These are phyloP conservation scores for Lolium multiflorum DNA, from an alignment of 176 grass and related monocot genomes.

Conservation along the genomic window DNA sequence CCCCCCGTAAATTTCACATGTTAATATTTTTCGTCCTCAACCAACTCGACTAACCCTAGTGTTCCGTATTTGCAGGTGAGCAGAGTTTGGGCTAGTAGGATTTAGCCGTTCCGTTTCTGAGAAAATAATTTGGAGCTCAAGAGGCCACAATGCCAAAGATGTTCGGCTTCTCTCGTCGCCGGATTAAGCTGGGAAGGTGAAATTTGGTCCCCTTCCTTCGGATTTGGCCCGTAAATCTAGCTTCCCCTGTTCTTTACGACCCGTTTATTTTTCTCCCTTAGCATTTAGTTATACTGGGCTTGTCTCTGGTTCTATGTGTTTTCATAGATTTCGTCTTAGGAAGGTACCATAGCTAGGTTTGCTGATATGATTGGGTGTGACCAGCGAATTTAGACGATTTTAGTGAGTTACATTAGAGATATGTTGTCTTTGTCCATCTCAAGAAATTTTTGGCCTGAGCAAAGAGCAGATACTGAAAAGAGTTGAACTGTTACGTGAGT, in stretches of 20 bases:
- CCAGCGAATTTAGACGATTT: slow-evolving; percentile 1
- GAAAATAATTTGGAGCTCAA: background rate
- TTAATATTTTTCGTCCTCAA: background rate
- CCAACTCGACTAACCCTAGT: slow-evolving; percentile 47
- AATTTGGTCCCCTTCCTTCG: slow-evolving; percentile 3
- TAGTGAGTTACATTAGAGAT: background rate
- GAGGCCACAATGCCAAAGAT: slow-evolving; percentile 84
- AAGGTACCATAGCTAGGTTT: background rate
- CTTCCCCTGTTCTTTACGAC: slow-evolving; percentile 10
- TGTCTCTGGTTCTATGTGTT: background rate
- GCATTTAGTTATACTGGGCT: background rate
- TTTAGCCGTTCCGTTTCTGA: background rate
- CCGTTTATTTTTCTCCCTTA: background rate
- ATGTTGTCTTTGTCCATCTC: background rate
- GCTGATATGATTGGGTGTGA: background rate
- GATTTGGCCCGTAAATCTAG: slow-evolving; percentile 3
- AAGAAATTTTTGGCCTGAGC: slow-evolving; percentile 8
- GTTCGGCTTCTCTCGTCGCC: slow-evolving; percentile 90
- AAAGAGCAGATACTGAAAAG: background rate
- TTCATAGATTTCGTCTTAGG: background rate
- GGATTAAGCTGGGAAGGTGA: slow-evolving; percentile 93
- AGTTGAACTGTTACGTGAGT: background rate
- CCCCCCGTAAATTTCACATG: slow-evolving; percentile 29
- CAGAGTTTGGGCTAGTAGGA: slow-evolving; percentile 31
- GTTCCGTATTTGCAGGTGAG: slow-evolving; percentile 47